Conservation (phyloP, 2,329 filamentous ascomycete species). For the Penicillium expansum region DNA sequence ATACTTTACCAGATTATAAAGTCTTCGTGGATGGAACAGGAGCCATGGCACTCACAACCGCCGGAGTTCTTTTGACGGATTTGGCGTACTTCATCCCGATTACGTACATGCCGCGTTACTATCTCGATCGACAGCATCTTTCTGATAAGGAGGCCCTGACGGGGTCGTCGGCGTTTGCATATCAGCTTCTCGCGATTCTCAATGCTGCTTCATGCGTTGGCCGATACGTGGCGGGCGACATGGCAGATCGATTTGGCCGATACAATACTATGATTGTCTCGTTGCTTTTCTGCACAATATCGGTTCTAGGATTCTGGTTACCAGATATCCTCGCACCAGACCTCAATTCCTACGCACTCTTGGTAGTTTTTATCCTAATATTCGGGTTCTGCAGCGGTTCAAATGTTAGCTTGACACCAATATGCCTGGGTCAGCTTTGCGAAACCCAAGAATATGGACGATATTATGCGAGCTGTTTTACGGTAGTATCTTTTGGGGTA, state of each 20-base stretch:
- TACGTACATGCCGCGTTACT: neutral
- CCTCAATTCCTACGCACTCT: neutral
- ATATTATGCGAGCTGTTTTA: neutral
- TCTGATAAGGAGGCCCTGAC: neutral
- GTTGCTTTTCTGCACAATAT: constrained; percentile 51
- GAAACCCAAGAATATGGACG: neutral
- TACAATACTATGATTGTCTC: constrained; percentile 73
- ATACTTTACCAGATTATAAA: neutral
- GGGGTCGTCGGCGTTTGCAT: constrained; percentile 19
- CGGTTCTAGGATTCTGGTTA: neutral
- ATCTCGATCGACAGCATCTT: neutral
- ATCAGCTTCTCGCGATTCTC: constrained; percentile 2
- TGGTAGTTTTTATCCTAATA: neutral
- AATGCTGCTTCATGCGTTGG: constrained; percentile 48
- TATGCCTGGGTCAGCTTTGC: neutral
- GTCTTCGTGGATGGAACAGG: neutral
- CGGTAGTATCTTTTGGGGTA: neutral
- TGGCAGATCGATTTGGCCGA: constrained; percentile 69
- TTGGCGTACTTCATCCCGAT: neutral
- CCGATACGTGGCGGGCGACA: constrained; percentile 67
- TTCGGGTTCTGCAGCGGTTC: neutral
- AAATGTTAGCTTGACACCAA: neutral
- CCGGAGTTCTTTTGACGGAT: neutral
- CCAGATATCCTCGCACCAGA: neutral
- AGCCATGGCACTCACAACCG: neutral